Evolutionary conservation across 2,329 filamentous ascomycete species (phyloP).

Genomic region (Aspergillus cejpii): DNA sequence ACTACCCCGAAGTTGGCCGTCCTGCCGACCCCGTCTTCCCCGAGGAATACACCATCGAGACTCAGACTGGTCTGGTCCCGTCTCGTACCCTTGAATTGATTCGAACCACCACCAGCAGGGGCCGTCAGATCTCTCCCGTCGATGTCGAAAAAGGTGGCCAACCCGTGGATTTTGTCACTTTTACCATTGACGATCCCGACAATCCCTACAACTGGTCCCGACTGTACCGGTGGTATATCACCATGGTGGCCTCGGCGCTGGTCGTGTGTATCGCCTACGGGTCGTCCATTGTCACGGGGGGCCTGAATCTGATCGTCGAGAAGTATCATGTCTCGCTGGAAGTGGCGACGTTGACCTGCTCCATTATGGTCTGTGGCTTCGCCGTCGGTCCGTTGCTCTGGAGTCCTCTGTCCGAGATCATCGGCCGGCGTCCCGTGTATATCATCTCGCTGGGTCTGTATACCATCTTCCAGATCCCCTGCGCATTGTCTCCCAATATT

Average conservation of each 20-base stretch:
- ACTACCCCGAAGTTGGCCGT: conserved; percentile 25
- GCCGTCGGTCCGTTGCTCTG: conserved; percentile 47
- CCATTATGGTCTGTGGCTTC: conserved; percentile 70
- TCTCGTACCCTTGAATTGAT: conserved; percentile 8
- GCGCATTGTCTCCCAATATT: conserved; percentile 30
- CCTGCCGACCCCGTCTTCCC: conserved; percentile 9
- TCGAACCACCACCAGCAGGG: conserved; percentile 1
- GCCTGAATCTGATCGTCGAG: conserved; percentile 55
- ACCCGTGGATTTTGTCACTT: conserved; percentile 49
- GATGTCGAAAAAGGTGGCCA: conserved; percentile 27
- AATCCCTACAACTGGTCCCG: conserved; percentile 78
- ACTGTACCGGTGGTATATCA: conserved; percentile 67
- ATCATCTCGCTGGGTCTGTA: conserved; percentile 30
- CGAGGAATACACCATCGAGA: conserved; percentile 13
- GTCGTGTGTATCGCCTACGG: conserved; percentile 64
- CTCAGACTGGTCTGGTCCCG: conserved; percentile 11
- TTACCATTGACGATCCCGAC: conserved; percentile 59
- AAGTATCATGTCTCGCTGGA: conserved; percentile 65
- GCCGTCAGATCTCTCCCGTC: not conserved
- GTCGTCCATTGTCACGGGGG: conserved; percentile 67
- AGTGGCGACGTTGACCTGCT: conserved; percentile 62
- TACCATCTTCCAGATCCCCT: conserved; percentile 33
- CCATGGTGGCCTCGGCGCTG: conserved; percentile 68
- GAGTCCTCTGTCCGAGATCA: conserved; percentile 29
- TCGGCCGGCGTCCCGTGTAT: conserved; percentile 30